These are phyloP conservation scores for Annulohypoxylon moriforme DNA, from an alignment of 495 filamentous ascomycete genomes.

Conservation along the genomic window DNA sequence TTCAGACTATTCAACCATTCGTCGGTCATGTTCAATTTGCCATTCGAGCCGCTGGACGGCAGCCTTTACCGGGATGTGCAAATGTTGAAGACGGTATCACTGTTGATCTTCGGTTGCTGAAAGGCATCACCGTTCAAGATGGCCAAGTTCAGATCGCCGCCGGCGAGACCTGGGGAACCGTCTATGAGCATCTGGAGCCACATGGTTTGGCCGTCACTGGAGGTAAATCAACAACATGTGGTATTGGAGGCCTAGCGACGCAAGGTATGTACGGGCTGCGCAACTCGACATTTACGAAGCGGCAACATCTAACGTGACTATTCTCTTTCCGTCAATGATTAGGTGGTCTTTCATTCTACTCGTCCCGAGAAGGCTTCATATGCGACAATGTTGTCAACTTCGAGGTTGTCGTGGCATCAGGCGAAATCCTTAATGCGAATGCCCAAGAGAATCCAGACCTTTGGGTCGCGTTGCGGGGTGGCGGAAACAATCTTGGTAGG, in stretches of 20 bases:
- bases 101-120: slow-evolving; percentile 6
- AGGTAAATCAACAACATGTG: neutral
- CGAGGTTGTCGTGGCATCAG: neutral
- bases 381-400: neutral
- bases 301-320: neutral
- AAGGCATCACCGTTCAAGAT: slow-evolving; percentile 5
- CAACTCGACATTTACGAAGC: neutral
- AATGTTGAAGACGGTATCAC: slow-evolving; percentile 22
- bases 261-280: neutral
- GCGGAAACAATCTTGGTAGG: neutral
- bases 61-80: neutral
- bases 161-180: slow-evolving; percentile 23
- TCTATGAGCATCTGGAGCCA: slow-evolving; percentile 4
- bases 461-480: neutral
- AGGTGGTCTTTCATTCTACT: slow-evolving; percentile 2
- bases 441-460: neutral
- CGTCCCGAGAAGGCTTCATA: neutral
- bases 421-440: neutral
- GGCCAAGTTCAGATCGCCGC: slow-evolving; percentile 14
- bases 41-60: too few relatives aligned
- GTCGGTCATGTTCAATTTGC: neutral
- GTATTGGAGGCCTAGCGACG: slow-evolving; percentile 12
- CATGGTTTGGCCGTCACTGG: slow-evolving; percentile 11
- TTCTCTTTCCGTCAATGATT: neutral
- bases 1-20: too few relatives aligned